Base-by-base conservation (phyloP, 306 rosid genomes). In the Ammopiptanthus mongolicus region DNA sequence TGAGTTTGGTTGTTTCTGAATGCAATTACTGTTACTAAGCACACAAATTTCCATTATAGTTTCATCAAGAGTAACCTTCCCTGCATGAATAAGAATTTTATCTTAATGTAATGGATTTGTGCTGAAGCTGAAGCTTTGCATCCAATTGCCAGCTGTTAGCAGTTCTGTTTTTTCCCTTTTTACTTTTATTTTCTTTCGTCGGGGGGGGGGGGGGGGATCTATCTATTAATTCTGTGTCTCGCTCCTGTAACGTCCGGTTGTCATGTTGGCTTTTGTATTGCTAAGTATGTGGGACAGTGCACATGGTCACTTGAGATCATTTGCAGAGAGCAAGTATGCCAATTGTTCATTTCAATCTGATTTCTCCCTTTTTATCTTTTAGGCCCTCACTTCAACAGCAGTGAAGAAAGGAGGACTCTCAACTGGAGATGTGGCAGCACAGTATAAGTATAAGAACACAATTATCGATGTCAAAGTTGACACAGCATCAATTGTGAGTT, bases 371-470 rank as follows among this genome's bases (percentile, higher is more conserved):
- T 19, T 66, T 36, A 56, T 55, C 56, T 52, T 83, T 34, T 81
- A 94, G 99, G 92, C 92, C 52, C 91, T 96, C 41, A 92, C 99
- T 52, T 92, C 99, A 69, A 86, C 97, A 29, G 93, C 99, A 19
- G 85, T 89, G 80, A 96, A 90, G 90, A 96, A 87, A 82, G 97
- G 93, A 75, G 93, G 91, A 78, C 87, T 90, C 68, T 96, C 98
- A 67, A 74, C 80, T 51, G 99, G 97, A 74, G 99, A 92, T 80
- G 78, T 96, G 44, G 89, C 86, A 17, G 83, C 98, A 67, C 77
- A 53, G 71, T 96, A 89, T 89, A 96, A 92, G 92, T 88, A 86
- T 78, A 96, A 83, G 86, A 96, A 92, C 77, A 73, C 84, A 25
- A 44, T 87, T 58, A 37, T 92, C 72, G 90, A 96, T 83, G 85